These are phyloP conservation scores for Leishmania gerbilli DNA, from an alignment of 208 protist genomes.

Conservation along the genomic window DNA sequence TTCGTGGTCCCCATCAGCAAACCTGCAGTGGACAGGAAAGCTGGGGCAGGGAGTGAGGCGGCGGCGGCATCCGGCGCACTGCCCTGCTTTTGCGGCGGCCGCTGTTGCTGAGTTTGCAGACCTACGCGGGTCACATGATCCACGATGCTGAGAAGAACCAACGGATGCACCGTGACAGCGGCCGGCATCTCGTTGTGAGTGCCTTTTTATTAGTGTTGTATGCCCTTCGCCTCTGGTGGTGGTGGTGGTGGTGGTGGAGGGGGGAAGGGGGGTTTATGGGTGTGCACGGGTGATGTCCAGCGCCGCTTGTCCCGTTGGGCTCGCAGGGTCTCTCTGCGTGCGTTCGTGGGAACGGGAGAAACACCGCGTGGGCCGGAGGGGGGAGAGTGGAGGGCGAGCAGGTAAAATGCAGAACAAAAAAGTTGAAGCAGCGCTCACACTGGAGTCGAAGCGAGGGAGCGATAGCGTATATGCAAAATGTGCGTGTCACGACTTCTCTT, in stretches of 20 bases:
- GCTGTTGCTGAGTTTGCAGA: background rate
- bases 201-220: background rate
- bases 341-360: background rate
- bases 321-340: too few species aligned
- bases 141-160: conserved; percentile 73
- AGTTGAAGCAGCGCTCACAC: too few species aligned
- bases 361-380: background rate
- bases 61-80: background rate
- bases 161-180: conserved; percentile 47
- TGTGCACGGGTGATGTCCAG: background rate
- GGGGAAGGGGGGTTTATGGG: background rate
- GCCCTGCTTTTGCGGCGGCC: background rate
- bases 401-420: background rate
- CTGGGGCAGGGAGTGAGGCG: background rate
- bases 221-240: background rate
- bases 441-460: too few species aligned
- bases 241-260: background rate
- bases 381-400: background rate
- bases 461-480: too few species aligned
- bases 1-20: conserved; percentile 22
- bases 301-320: too few species aligned
- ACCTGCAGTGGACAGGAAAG: conserved; percentile 1
- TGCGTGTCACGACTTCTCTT: too few species aligned
- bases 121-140: conserved; percentile 60
- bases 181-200: background rate